A percentile compares a stretch with the other conserved stretches of the same genome.
These are phyloP conservation scores for Xylaria sp. DNA, from an alignment of 2,329 filamentous ascomycete species.

Conservation along the genomic window DNA sequence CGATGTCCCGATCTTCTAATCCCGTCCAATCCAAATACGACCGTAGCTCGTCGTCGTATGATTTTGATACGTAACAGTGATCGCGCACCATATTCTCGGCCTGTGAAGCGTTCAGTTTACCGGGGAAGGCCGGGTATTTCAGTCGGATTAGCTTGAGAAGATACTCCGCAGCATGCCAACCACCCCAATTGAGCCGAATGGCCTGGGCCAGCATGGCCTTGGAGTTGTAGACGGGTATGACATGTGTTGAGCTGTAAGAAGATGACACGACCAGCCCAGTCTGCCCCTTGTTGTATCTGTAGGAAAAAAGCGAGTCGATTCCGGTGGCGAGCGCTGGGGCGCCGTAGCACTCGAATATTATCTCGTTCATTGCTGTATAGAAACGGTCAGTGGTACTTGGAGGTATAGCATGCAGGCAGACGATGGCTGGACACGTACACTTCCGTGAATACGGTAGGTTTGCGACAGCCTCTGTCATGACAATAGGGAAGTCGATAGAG, in stretches of 20 bases:
- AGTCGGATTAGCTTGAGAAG: slow-evolving; percentile 87
- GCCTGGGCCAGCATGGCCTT: slow-evolving; percentile 87
- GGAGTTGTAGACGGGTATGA: slow-evolving; percentile 90
- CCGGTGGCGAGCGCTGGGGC: slow-evolving; percentile 92
- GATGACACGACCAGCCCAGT: slow-evolving; percentile 92
- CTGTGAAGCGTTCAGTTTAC: slow-evolving; percentile 86
- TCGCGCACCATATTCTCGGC: slow-evolving; percentile 87
- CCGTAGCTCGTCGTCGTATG: slow-evolving; percentile 83
- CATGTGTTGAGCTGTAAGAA: slow-evolving; percentile 91
- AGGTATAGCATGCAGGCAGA: neutral
- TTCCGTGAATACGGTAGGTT: slow-evolving; percentile 90
- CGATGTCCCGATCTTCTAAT: slow-evolving; percentile 86
- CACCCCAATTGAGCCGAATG: slow-evolving; percentile 93
- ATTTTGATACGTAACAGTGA: slow-evolving; percentile 87
- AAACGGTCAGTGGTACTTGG: slow-evolving; percentile 21
- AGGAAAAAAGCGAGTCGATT: slow-evolving; percentile 96
- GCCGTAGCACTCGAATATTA: slow-evolving; percentile 94
- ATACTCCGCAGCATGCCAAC: slow-evolving; percentile 89
- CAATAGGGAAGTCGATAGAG: slow-evolving; percentile 83
- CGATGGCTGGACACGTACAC: slow-evolving; percentile 66
- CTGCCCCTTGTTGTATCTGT: slow-evolving; percentile 87
- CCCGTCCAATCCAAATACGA: slow-evolving; percentile 90
- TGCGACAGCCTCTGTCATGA: slow-evolving; percentile 95
- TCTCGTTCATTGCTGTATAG: slow-evolving; percentile 87
- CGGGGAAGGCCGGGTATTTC: slow-evolving; percentile 91